Conservation (phyloP, 2,329 filamentous ascomycete genomes). For the Fusarium virguliforme region DNA sequence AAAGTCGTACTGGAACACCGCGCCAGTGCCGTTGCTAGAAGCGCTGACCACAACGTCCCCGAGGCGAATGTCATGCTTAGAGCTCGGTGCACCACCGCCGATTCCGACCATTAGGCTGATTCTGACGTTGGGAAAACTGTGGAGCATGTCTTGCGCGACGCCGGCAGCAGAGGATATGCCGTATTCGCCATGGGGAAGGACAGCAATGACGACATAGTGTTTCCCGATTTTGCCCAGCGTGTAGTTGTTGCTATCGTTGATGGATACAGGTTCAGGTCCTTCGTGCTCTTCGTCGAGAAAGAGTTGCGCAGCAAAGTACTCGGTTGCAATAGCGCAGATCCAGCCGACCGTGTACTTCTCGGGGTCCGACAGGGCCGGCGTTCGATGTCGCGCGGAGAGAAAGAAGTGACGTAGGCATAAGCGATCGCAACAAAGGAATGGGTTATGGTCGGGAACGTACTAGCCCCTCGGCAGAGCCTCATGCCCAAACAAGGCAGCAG, state of each 20-base stretch:
- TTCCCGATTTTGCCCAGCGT: conserved; percentile 52
- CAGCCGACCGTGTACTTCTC: conserved; percentile 60
- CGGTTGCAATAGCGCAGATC: conserved; percentile 60
- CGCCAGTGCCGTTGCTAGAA: conserved; percentile 13
- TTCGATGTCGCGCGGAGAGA: neutral
- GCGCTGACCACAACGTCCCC: conserved; percentile 49
- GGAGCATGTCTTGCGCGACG: conserved; percentile 51
- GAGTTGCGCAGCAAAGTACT: conserved; percentile 57
- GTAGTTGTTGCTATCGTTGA: conserved; percentile 53
- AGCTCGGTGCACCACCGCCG: conserved; percentile 57
- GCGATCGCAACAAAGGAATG: neutral
- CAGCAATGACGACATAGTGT: conserved; percentile 57
- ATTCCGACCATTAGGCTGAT: conserved; percentile 56
- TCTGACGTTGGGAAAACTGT: conserved; percentile 52
- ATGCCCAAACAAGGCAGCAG: neutral
- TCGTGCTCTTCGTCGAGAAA: conserved; percentile 61
- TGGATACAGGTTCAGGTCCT: conserved; percentile 29
- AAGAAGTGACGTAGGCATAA: neutral
- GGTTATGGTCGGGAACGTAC: neutral
- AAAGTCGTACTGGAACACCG: conserved; percentile 51
- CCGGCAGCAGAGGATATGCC: conserved; percentile 48
- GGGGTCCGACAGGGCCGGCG: conserved; percentile 22
- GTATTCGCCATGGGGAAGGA: conserved; percentile 50
- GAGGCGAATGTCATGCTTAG: conserved; percentile 55
- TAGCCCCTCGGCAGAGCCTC: neutral